Percentiles rank a stretch among this genome's conserved stretches.
These are phyloP conservation scores for Anisogramma anomala DNA, from an alignment of 2,329 filamentous ascomycete genomes.

Conservation along the genomic window DNA sequence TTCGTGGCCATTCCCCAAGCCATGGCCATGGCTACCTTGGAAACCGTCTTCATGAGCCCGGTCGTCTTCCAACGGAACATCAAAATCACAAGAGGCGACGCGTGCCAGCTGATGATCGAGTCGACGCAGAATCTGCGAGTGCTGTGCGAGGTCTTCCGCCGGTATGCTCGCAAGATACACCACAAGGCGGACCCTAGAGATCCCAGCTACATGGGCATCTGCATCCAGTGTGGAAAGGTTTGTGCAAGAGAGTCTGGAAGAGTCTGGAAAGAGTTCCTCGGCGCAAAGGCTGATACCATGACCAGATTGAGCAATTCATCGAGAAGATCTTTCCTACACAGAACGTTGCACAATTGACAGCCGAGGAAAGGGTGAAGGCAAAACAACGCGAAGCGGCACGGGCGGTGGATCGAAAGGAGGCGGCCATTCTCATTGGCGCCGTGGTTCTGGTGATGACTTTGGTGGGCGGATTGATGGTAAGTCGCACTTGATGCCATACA, in stretches of 20 bases:
- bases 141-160: slow-evolving; percentile 71
- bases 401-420: slow-evolving; percentile 42
- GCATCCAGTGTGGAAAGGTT: slow-evolving; percentile 78
- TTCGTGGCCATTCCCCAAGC: slow-evolving; percentile 93
- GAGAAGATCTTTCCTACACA: slow-evolving; percentile 85
- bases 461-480: slow-evolving; percentile 70
- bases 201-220: slow-evolving; percentile 85
- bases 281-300: slow-evolving; percentile 5
- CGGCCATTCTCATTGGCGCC: slow-evolving; percentile 52
- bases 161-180: slow-evolving; percentile 69
- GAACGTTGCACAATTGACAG: slow-evolving; percentile 49
- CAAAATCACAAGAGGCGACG: slow-evolving; percentile 92
- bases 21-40: slow-evolving; percentile 94
- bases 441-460: slow-evolving; percentile 58
- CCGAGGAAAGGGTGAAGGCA: slow-evolving; percentile 26
- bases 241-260: slow-evolving; percentile 14
- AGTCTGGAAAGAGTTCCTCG: background rate
- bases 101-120: slow-evolving; percentile 82
- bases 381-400: slow-evolving; percentile 25
- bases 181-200: slow-evolving; percentile 91
- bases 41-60: slow-evolving; percentile 85
- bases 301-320: slow-evolving; percentile 85
- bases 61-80: slow-evolving; percentile 75
- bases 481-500: slow-evolving; percentile 22
- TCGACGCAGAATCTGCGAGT: slow-evolving; percentile 81